Evolutionary conservation across 257 asterid species (phyloP).

Genomic region (Nicotiana benthamiana): DNA sequence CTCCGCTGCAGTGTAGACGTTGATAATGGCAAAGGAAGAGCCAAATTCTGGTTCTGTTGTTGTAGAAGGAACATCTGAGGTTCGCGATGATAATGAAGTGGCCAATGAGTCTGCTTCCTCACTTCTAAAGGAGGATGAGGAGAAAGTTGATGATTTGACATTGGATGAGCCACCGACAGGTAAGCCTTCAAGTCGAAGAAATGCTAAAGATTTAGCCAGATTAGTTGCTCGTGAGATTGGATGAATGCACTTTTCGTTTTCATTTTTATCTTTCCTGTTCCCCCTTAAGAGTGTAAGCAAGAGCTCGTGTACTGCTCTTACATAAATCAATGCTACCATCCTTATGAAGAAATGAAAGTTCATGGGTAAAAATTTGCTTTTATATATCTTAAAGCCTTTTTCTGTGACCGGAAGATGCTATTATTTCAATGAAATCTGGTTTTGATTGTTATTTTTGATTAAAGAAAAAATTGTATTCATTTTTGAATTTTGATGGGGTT

Average conservation of each 20-base stretch:
- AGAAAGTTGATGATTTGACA: constrained; percentile 39
- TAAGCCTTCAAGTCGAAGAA: constrained; percentile 7
- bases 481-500: not conserved
- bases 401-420: too few species aligned
- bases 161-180: constrained; percentile 59
- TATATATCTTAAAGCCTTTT: not conserved
- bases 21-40: constrained; percentile 14
- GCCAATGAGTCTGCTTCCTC: constrained; percentile 25
- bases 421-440: not conserved
- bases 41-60: constrained; percentile 2
- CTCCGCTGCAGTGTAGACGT: constrained; percentile 5
- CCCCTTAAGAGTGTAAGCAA: not conserved
- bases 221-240: not conserved
- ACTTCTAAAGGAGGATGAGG: constrained; percentile 38
- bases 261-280: not conserved
- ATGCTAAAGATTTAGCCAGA: not conserved
- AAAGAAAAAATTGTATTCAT: not conserved
- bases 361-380: not conserved
- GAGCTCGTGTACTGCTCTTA: not conserved
- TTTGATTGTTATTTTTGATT: not conserved
- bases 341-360: not conserved
- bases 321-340: not conserved
- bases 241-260: not conserved
- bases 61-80: constrained; percentile 34
- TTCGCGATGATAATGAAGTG: constrained; percentile 18